Evolutionary conservation across 2,329 filamentous ascomycete genomes (phyloP), one percentile per base, ranked within the genome.

Genomic region (Alternaria rosae): DNA sequence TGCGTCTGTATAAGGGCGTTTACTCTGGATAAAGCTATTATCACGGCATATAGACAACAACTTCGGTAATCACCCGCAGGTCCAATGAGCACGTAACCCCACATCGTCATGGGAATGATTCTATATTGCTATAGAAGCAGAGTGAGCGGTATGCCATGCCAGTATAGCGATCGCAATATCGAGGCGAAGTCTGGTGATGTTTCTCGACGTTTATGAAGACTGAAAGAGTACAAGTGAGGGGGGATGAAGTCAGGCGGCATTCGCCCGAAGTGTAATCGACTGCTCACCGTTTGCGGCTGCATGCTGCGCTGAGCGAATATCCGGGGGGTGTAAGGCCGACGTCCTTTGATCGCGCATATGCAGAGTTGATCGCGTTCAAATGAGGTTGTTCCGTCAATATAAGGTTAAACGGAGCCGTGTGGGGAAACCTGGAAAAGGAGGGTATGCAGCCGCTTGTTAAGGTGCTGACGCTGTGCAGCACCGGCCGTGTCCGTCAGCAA

Each of bases 361-460:
- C 48, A 59, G 28, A 21, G 42, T 20, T 20, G 17, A 52, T 20
- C 43, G 45, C 23, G 17, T 59, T 54, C 47, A 62, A 50, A n/a
- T 59, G 25, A 17, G 11, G 17, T 20, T 50, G 28, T 48, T 52
- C 41, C 42, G 28, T 56, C 53, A 57, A 65, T 65, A 56, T 60
- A 48, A 30, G 54, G 44, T 47, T 57, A 57, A 63, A 57, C 44
- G 28, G 42, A 41, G 28, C 3, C 7, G 23, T 59, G 42, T 53
- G 43, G 50, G 43, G 53, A 47, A 57, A 28, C 50, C 25, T 57
- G 47, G 51, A 42, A 51, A 28, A 17, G 42, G 26, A 35, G 12
- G 47, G 23, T 41, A 38, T 63, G 63, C 53, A 65, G 54, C 53
- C 26, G 47, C 43, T 26, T 23, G 48, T 60, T 54, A 45, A 55